Base-by-base conservation (phyloP, 495 filamentous ascomycete species). In the Neurospora tetrasperma region DNA sequence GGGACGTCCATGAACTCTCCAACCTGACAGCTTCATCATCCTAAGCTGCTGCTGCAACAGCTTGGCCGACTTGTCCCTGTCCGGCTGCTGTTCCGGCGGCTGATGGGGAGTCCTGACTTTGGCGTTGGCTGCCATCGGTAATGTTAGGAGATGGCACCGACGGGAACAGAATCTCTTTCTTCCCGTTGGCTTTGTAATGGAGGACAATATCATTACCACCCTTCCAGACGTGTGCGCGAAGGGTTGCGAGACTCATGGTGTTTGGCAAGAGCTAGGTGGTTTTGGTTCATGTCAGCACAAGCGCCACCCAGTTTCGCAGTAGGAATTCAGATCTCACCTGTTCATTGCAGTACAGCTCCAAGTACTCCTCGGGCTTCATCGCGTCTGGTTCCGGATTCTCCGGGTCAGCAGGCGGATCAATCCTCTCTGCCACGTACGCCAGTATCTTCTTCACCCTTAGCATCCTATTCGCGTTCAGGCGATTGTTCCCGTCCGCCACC, bases 381-480 rank as follows among this genome's bases (percentile, higher is more conserved):
- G 85, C 84, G 40, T 89, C 84, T 11, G 86, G 84, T 70, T 89
- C 88, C 2, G 84, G 83, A 42, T 88, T 83, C 72, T 82, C 81
- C 7, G 84, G 82, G 20, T 82, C 81, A 8, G 75, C 35, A 20
- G 82, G 78, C 2, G 90, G 87, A 78, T 97, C 94, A 71, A 99
- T 94, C 69, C 93, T 87, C 80, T 99, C 96, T 2, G 94, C 91
- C 8, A 98, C 90, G 76, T 99, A 99, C 1, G 89, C 90, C 43
- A 97, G 81, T n/a, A 99, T 93, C 85, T 98, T 99, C 84, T 93
- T 95, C 4, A 94, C 92, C 62, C 96, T 88, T 40, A 99, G 86
- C 96, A 99, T 98, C 40, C 96, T 87, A 78, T 98, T 99, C 40
- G 96, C 96, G 79, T 98, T 99, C 72, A 99, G 86, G 40, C 96